Evolutionary conservation across 441 rosid species (phyloP), one percentile per base, ranked within the genome.

Genomic region (Populus trichocarpa): DNA sequence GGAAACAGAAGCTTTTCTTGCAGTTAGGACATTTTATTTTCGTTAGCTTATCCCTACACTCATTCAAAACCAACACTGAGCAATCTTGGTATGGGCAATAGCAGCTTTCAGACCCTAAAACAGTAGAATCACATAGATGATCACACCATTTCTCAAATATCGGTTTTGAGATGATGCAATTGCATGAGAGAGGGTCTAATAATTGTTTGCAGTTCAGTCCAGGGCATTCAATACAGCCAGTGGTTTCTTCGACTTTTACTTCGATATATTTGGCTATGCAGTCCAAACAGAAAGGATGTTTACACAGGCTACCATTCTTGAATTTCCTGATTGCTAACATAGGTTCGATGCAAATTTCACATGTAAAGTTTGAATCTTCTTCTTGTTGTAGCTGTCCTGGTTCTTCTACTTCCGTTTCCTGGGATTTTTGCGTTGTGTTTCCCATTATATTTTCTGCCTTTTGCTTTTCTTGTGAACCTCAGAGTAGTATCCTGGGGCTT

Each of bases 291-390:
- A 81, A 79, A 2, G 75, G 79, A 72, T 84, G 86, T 3, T 0
- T 30, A 46, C 85, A 78, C 23, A 10, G 8, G 70, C 33, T 65
- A 16, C 33, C 26, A 70, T 73, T 82, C 12, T 63, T 72, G 80
- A 84, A 79, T 78, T 74, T 77, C 63, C 63, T 75, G 67, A 30
- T 32, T 53, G 75, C 2, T 40, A 30, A 38, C 8, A 61, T 46
- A 6, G 83, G 74, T 26, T 85, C 84, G 11, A 67, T 42, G 77
- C 85, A 85, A 11, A 85, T 80, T 67, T 78, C 78, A 12, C 85
- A 85, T 22, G 70, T 79, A 78, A 84, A 81, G 35, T 30, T 65
- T 10, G 69, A 35, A 20, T 3, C 36, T 33, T 26, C 63, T 59
- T 16, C 38, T 59, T 68, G 57, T 46, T 46, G 20, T 13, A 46